phyloP scores from a whole-genome alignment of 805 yeast genomes.

The Metschnikowia reukaufii region DNA sequence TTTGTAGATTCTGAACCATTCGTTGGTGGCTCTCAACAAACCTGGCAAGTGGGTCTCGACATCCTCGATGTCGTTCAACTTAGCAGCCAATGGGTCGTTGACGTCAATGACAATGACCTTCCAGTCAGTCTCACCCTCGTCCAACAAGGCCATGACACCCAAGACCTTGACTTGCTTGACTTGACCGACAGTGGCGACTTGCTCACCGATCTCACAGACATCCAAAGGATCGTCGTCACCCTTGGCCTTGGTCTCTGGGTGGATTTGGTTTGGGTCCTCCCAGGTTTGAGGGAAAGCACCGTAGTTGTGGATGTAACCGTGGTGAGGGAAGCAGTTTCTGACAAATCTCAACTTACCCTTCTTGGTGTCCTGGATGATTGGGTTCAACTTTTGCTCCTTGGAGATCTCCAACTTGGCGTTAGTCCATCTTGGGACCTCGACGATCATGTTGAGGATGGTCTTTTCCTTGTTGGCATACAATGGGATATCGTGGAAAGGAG shows the following conservation, averaged over 20 bases:
- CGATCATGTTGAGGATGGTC: constrained; percentile 37
- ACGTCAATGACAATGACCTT: constrained; percentile 72
- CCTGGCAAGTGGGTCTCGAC: constrained; percentile 69
- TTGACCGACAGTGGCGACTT: constrained; percentile 48
- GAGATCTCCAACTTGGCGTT: constrained; percentile 82
- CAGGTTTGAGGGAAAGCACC: constrained; percentile 94
- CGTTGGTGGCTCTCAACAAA: constrained; percentile 63
- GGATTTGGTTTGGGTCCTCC: constrained; percentile 81
- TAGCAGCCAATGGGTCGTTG: constrained; percentile 61
- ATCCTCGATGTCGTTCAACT: constrained; percentile 64
- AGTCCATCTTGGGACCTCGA: constrained; percentile 62
- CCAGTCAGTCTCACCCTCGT: constrained; percentile 98
- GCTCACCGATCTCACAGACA: constrained; percentile 51
- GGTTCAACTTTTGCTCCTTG: constrained; percentile 59
- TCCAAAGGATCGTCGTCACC: constrained; percentile 51
- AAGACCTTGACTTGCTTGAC: constrained; percentile 57
- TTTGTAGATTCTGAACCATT: constrained; percentile 84
- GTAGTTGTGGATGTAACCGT: constrained; percentile 84
- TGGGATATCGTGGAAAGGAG: constrained; percentile 81
- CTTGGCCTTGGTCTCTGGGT: constrained; percentile 45
- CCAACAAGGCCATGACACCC: constrained; percentile 77
- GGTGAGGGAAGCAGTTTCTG: constrained; percentile 75
- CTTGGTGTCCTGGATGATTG: constrained; percentile 77
- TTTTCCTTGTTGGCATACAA: constrained; percentile 87
- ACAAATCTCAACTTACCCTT: constrained; percentile 76